Evolutionary conservation across 495 filamentous ascomycete genomes (phyloP), one percentile per base, ranked within the genome.

Genomic region (Pyrenula massariospora): DNA sequence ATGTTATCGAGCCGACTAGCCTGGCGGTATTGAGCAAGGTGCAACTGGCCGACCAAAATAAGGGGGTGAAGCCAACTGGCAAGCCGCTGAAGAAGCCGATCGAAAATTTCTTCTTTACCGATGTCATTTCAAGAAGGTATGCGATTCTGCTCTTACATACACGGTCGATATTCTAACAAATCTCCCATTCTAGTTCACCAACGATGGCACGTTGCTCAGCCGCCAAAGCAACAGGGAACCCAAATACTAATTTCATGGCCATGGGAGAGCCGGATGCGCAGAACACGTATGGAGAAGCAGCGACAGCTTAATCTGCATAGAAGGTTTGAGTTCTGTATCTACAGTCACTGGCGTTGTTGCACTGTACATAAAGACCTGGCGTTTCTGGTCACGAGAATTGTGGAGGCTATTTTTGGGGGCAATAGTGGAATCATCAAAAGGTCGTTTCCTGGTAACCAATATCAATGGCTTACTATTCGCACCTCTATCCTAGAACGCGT

Each of bases 161-260:
- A 31, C n/a, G 19, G 22, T 25, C 21, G 5, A 58, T 51, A 54
- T 49, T 15, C 19, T 59, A 31, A 42, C 21, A 58, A 25, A 42
- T 54, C 50, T 52, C 47, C 65, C 36, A 25, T 57, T 24, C 11
- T 61, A 94, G 89, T 72, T 95, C 89, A 52, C 89, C 92, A 31
- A 98, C 93, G 25, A 98, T 98, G 93, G 91, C 93, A 24, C 82
- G 93, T 63, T 95, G 90, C 74, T 91, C 88, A 15, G 91, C 86
- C 48, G 86, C 89, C 52, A 95, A 93, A 76, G 78, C 75, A 54
- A 74, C 73, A 19, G 77, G 77, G 50, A 80, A 81, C 61, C 84
- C 89, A 22, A 72, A 88, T 63, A 92, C 83, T 22, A 91, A 93
- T 74, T 86, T 91, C 65, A 85, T 93, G 88, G 89, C 89, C 52